Evolutionary conservation across 2,329 filamentous ascomycete genomes (phyloP).

Genomic region (Phoma sp.): DNA sequence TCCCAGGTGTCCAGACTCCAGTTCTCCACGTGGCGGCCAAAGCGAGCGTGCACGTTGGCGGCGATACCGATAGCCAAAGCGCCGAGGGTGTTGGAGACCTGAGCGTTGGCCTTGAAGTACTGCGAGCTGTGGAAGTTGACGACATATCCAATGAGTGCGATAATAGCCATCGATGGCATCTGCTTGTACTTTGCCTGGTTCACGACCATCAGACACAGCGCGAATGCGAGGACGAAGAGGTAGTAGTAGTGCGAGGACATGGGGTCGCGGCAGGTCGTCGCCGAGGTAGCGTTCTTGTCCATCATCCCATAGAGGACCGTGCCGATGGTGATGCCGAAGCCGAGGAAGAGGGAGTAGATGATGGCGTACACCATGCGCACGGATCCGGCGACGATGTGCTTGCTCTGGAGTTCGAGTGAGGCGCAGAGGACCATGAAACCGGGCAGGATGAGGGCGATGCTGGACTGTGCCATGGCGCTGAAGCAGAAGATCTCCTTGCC

Average conservation of each 20-base stretch:
- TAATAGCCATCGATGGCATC: constrained; percentile 75
- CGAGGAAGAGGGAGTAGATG: constrained; percentile 60
- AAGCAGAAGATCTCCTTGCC: constrained; percentile 57
- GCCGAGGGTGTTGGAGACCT: constrained; percentile 78
- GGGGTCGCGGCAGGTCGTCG: constrained; percentile 52
- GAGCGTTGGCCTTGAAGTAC: constrained; percentile 72
- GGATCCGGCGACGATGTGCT: constrained; percentile 57
- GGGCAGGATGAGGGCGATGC: constrained; percentile 58
- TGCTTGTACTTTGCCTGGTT: constrained; percentile 84
- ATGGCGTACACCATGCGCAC: constrained; percentile 61
- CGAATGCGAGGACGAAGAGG: constrained; percentile 75
- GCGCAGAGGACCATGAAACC: constrained; percentile 60
- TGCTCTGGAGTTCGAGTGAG: constrained; percentile 56
- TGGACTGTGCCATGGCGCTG: constrained; percentile 58
- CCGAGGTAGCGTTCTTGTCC: constrained; percentile 54
- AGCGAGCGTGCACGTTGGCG: constrained; percentile 78
- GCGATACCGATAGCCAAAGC: constrained; percentile 78
- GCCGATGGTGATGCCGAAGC: constrained; percentile 59
- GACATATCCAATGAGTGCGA: constrained; percentile 75
- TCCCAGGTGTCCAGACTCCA: constrained; percentile 62
- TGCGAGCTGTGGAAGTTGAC: constrained; percentile 76
- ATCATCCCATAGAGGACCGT: constrained; percentile 58
- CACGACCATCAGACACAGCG: constrained; percentile 75
- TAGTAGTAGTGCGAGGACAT: constrained; percentile 66
- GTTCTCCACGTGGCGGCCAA: constrained; percentile 66